Evolutionary conservation across 1,284 basidiomycete species (phyloP), one percentile per base, ranked within the genome.

Genomic region (Kalmanozyma brasiliensis): DNA sequence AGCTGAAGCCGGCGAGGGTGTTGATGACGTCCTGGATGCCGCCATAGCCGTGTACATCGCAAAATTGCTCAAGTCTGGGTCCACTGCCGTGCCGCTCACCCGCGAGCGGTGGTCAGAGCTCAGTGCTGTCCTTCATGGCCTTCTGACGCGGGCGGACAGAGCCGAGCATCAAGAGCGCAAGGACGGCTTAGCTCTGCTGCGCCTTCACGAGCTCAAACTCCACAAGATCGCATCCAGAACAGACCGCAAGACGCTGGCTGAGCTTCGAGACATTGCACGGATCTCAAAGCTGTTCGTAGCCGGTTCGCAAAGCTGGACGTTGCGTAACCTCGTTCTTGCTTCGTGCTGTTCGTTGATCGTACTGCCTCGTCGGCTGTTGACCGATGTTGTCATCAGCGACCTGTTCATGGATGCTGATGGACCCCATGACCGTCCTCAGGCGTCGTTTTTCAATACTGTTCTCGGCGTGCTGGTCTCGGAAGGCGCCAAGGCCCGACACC

Each of bases 11-110:
- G 71, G 71, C 14, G 55, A 62, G 13, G 67, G 59, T 10, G 43
- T 57, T 22, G 71, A 73, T 38, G 42, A 53, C n/a, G 53, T 73
- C 10, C 35, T 73, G 19, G 71, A 73, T 45, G 58, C 51, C 20
- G 53, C 60, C 20, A 8, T 71, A 20, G 53, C 51, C 14, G 33
- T 73, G 26, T 66, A 67, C 35, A 29, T 62, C 10, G 71, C 57
- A 32, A 73, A 57, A 36, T 32, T 73, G 32, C 45, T 65, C 41
- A 52, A 49, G 19, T 42, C 55, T 1, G 20, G 41, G 0, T 58
- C 58, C 5, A 48, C 45, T 7, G 69, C 63, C 9, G 63, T 67
- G 26, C 36, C 63, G 0, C 34, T 72, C 13, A 20, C 49, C 11
- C 63, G 69, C 14, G 69, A 67, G 42, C 51, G 64, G 5, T 35